Evolutionary conservation across 108 stramenopile species (phyloP).

Genomic region (Cyclotella atomus): DNA sequence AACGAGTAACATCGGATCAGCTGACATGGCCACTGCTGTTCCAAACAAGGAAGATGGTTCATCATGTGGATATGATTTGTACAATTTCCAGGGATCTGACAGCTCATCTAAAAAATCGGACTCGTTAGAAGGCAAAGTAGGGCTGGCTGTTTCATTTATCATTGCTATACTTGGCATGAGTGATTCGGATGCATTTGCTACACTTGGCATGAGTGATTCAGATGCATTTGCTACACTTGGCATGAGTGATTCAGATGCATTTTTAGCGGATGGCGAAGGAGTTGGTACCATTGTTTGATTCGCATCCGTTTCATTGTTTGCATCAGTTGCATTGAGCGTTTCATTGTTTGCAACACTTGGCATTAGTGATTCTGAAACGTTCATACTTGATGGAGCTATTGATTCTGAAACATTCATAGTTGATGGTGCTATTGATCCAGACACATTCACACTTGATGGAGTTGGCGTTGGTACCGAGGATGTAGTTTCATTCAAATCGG

Average conservation of each 20-base stretch:
- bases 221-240: not conserved
- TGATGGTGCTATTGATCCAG: not conserved
- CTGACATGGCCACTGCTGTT: constrained; percentile 17
- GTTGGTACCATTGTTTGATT: not conserved
- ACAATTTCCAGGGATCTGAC: constrained; percentile 4
- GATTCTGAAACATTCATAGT: not conserved
- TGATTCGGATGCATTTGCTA: not conserved
- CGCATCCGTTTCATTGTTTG: not conserved
- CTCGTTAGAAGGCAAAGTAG: not conserved
- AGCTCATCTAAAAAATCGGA: constrained; percentile 5
- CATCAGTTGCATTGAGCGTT: not conserved
- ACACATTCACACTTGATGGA: not conserved
- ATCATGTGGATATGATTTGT: not conserved
- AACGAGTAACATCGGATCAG: constrained; percentile 10
- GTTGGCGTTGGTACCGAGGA: not conserved
- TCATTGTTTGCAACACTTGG: not conserved
- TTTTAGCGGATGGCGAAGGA: not conserved
- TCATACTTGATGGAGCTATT: not conserved
- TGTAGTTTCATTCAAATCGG: not conserved
- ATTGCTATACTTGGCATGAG: no score
- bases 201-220: not conserved
- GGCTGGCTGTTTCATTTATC: not conserved
- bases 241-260: no score
- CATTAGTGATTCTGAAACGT: not conserved
- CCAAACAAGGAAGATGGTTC: constrained; percentile 13